Evolutionary conservation across 306 rosid species (phyloP).

Genomic region (Arachis stenosperma): DNA sequence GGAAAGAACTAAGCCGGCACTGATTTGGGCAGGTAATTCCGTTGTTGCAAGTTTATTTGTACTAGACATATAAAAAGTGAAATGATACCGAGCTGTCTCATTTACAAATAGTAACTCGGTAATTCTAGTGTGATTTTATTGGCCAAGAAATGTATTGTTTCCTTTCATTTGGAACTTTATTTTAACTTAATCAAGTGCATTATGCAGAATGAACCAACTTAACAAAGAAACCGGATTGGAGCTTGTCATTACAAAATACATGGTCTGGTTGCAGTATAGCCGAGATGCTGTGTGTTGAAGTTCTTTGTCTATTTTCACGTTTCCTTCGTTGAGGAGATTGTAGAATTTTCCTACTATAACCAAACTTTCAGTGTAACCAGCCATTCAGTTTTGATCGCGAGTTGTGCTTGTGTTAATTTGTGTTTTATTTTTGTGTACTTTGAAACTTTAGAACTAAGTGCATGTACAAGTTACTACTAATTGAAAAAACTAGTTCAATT

Average conservation of each 20-base stretch:
- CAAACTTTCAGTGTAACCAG: constrained; percentile 30
- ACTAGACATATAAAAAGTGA: constrained; percentile 5
- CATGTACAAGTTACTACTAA: constrained; percentile 4
- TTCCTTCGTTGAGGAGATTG: background rate
- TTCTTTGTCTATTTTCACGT: constrained; percentile 7
- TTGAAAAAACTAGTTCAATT: background rate
- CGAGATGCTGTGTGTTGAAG: constrained; percentile 7
- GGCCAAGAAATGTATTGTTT: no score
- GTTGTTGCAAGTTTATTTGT: background rate
- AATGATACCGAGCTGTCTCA: background rate
- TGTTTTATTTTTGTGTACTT: constrained; percentile 8
- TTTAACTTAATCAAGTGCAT: constrained; percentile 7
- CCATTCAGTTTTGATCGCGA: constrained; percentile 30
- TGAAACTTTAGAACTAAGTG: background rate
- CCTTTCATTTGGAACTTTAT: background rate
- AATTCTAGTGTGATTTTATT: no score
- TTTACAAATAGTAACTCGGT: no score
- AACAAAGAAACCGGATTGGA: constrained; percentile 12
- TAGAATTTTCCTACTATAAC: background rate
- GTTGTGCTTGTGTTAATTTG: background rate
- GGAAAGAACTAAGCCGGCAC: constrained; percentile 45
- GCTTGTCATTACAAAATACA: constrained; percentile 24
- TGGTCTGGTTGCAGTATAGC: background rate
- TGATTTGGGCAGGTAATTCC: constrained; percentile 49
- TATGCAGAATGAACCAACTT: constrained; percentile 41